These are phyloP conservation scores for Diaporthe batatas DNA, from an alignment of 2,329 filamentous ascomycete genomes.

Conservation along the genomic window DNA sequence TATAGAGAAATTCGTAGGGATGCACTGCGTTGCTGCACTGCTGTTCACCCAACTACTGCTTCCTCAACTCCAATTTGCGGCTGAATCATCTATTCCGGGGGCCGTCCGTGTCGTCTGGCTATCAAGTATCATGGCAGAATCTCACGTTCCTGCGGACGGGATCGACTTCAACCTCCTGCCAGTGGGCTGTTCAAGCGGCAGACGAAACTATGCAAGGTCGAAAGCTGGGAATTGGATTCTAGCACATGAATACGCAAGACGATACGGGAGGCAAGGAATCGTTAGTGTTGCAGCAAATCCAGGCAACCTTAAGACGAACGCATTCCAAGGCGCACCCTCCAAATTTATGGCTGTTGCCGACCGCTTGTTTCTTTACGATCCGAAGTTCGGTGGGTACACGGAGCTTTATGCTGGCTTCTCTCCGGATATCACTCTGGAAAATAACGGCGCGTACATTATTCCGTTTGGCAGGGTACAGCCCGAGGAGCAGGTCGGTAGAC, in stretches of 20 bases:
- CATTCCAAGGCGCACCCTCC: constrained; percentile 36
- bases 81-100: neutral
- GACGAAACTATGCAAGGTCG: constrained; percentile 45
- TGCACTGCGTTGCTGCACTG: constrained; percentile 40
- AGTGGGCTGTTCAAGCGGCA: neutral
- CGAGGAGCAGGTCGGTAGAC: neutral
- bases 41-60: constrained; percentile 40
- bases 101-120: constrained; percentile 40
- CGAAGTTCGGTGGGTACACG: constrained; percentile 54
- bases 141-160: constrained; percentile 9
- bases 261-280: constrained; percentile 45
- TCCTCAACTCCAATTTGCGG: constrained; percentile 35
- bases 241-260: constrained; percentile 45
- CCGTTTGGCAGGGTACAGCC: constrained; percentile 21
- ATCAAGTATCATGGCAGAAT: constrained; percentile 28
- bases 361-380: constrained; percentile 42
- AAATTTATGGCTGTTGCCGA: constrained; percentile 8
- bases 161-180: constrained; percentile 35
- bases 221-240: constrained; percentile 47
- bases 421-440: constrained; percentile 51
- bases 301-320: constrained; percentile 47
- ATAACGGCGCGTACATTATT: constrained; percentile 38
- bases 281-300: constrained; percentile 48
- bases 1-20: constrained; percentile 40
- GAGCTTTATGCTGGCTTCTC: constrained; percentile 56